phyloP scores from a whole-genome alignment of 768 basidiomycete genomes.

The Boletus vinaceobasis region DNA sequence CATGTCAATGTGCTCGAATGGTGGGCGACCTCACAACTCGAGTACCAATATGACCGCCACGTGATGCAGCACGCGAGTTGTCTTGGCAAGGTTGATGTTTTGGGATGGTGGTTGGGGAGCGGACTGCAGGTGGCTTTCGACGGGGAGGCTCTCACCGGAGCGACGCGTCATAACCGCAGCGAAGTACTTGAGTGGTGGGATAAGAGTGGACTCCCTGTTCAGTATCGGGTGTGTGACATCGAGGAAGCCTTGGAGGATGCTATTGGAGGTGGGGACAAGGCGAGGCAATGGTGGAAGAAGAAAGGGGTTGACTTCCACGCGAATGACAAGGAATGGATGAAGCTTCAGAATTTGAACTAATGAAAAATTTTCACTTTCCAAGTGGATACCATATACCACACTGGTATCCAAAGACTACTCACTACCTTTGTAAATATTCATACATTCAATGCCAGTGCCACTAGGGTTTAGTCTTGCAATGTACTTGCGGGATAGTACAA shows the following conservation, averaged over 20 bases:
- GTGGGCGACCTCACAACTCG: slow-evolving; percentile 79
- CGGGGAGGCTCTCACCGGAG: slow-evolving; percentile 73
- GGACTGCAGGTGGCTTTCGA: slow-evolving; percentile 78
- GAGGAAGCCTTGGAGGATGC: slow-evolving; percentile 90
- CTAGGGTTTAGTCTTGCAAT: slow-evolving; percentile 3
- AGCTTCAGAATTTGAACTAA: slow-evolving; percentile 71
- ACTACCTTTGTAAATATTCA: background rate
- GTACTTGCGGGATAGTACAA: slow-evolving; percentile 11
- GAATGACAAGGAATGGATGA: slow-evolving; percentile 86
- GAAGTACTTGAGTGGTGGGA: slow-evolving; percentile 91
- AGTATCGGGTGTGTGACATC: slow-evolving; percentile 88
- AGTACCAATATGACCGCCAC: slow-evolving; percentile 73
- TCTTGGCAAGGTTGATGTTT: slow-evolving; percentile 73
- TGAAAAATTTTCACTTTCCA: background rate
- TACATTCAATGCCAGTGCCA: slow-evolving; percentile 1
- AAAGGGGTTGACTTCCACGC: slow-evolving; percentile 84
- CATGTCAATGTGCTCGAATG: slow-evolving; percentile 76
- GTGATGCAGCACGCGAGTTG: slow-evolving; percentile 77
- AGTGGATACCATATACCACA: background rate
- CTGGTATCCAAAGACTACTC: background rate
- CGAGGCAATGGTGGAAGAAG: slow-evolving; percentile 74
- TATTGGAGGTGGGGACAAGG: slow-evolving; percentile 72
- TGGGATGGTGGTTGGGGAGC: slow-evolving; percentile 82
- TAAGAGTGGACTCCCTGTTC: slow-evolving; percentile 69
- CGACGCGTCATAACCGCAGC: slow-evolving; percentile 77